Evolutionary conservation across 345 rosid genomes (phyloP), one percentile per base, ranked within the genome.

Genomic region (Hypericum perforatum): DNA sequence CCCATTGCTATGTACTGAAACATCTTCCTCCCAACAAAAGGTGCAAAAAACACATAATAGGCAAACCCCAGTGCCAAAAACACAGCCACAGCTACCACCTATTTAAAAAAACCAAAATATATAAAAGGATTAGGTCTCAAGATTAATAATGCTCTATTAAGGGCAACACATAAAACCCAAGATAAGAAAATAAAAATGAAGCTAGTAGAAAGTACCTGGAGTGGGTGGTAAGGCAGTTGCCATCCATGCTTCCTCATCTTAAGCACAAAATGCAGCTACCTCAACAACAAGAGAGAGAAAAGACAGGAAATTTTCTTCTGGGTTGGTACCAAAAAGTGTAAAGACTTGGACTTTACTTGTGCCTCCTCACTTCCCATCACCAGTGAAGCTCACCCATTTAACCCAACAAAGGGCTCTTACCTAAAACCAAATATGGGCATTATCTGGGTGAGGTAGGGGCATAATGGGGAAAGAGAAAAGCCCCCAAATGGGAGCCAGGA

Each of bases 31-130:
- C 98, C 98, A 56, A 85, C 91, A 68, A 92, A 92, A 6, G 98
- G 98, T 55, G 98, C 97, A 71, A 92, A 92, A 85, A 92, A 88
- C 67, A 92, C 98, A 67, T 88, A 92, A 80, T 80, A 88, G 54
- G 98, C 98, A 71, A 88, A 88, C 64, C 94, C 98, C 75, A 92
- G 58, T 37, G 98, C 98, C 76, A 92, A 66, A 72, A 92, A 92
- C 59, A 92, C 98, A 59, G 98, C 91, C 74, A 88, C 95, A 62
- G 97, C 98, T 64, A 92, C 98, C 76, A 92, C 98, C 98, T 85
- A 66, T 68, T 63, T 49, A 70, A 69, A 38, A 49, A 9, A 62
- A 61, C 68, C 38, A 36, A 58, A 49, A 38, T 29, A 47, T 1
- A 22, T 22, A 22, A 22, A 22, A 22, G 1, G 32, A 22, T 22